Evolutionary conservation across 2,329 filamentous ascomycete species (phyloP).

Genomic region (Ceratocystis harringtonii): DNA sequence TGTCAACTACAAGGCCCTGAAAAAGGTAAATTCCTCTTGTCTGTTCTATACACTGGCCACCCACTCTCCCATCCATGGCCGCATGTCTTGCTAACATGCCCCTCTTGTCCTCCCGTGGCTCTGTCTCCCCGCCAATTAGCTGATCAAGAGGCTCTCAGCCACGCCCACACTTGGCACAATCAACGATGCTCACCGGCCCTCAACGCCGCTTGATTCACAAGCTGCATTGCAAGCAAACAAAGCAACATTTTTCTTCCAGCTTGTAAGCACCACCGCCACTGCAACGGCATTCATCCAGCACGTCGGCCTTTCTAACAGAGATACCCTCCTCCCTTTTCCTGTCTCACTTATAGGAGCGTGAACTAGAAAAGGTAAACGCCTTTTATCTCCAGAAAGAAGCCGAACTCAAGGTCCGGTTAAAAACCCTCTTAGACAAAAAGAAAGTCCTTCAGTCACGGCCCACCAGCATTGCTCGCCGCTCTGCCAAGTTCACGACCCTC

Average conservation of each 20-base stretch:
- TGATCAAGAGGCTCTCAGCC: constrained; percentile 94
- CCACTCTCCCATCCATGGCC: too few relatives aligned
- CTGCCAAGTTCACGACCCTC: constrained; percentile 83
- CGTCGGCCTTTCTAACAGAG: constrained; percentile 37
- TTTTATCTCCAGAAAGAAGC: constrained; percentile 98
- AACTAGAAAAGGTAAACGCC: constrained; percentile 94
- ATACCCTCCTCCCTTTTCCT: constrained; percentile 26
- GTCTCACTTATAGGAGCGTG: constrained; percentile 57
- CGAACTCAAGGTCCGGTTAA: constrained; percentile 88
- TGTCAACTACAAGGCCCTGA: constrained; percentile 97
- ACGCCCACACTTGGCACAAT: constrained; percentile 73
- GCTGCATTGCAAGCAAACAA: constrained; percentile 88
- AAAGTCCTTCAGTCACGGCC: constrained; percentile 71
- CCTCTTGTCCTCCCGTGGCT: neutral
- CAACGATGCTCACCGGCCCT: constrained; percentile 41
- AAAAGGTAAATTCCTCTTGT: constrained; percentile 57
- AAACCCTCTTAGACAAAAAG: constrained; percentile 90
- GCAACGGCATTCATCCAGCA: constrained; percentile 97
- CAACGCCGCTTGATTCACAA: constrained; percentile 55
- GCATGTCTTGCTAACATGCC: neutral
- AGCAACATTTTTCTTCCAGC: constrained; percentile 94
- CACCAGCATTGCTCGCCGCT: constrained; percentile 60
- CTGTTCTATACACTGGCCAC: neutral
- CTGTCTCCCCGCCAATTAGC: constrained; percentile 36
- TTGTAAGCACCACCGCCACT: constrained; percentile 42